Conservation (phyloP, 2,329 filamentous ascomycete genomes). For the Colletotrichum simmondsii region DNA sequence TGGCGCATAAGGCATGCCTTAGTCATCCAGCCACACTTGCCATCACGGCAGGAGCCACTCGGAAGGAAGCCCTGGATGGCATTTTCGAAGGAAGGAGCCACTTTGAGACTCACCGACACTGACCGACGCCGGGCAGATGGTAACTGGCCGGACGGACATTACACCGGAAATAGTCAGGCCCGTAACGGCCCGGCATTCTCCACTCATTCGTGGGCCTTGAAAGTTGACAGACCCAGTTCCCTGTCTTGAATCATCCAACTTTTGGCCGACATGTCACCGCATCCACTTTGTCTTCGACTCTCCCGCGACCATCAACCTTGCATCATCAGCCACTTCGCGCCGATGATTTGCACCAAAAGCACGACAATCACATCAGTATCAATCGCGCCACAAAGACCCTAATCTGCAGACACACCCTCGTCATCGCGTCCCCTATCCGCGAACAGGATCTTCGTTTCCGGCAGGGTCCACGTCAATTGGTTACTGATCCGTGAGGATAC, state of each 20-base stretch:
- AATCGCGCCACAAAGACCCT: slow-evolving; percentile 9
- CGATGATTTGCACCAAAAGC: neutral
- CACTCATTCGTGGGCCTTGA: neutral
- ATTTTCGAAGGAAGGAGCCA: neutral
- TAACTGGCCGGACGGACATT: slow-evolving; percentile 1
- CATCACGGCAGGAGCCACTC: neutral
- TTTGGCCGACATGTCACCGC: slow-evolving; percentile 30
- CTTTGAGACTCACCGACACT: neutral
- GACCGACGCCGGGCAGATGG: neutral
- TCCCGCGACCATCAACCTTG: slow-evolving; percentile 24
- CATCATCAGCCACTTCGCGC: neutral
- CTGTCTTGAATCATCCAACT: slow-evolving; percentile 22
- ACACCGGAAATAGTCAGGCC: slow-evolving; percentile 6
- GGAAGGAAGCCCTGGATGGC: neutral
- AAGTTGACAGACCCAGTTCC: neutral
- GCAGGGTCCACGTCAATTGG: neutral
- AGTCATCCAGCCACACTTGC: neutral
- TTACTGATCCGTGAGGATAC: neutral
- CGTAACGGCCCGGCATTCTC: neutral
- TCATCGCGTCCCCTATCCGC: neutral
- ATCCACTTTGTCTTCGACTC: slow-evolving; percentile 8
- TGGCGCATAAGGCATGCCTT: neutral
- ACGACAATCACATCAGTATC: slow-evolving; percentile 4
- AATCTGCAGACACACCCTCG: slow-evolving; percentile 24
- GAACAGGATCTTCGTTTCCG: neutral